Conservation (phyloP, 2,329 filamentous ascomycete genomes). For the Tympanopsis confertula region DNA sequence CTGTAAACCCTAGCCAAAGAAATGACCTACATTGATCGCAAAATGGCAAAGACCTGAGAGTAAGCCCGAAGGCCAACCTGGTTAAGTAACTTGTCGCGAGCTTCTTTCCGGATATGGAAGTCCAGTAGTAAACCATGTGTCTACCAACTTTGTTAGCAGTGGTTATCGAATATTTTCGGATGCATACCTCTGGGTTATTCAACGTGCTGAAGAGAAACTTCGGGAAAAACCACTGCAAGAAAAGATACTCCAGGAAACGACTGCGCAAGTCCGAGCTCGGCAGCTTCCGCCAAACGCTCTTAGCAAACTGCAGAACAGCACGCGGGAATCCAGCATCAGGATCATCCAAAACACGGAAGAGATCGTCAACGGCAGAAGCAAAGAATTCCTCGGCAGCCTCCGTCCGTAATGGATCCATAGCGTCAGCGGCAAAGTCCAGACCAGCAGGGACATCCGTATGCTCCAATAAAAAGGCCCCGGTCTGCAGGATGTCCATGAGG, state of each 20-base stretch:
- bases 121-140: constrained; percentile 33
- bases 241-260: constrained; percentile 43
- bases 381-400: constrained; percentile 49
- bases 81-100: constrained; percentile 40
- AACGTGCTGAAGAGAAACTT: constrained; percentile 44
- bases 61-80: constrained; percentile 45
- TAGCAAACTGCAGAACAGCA: constrained; percentile 40
- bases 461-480: constrained; percentile 49
- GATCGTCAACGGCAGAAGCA: constrained; percentile 37
- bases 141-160: constrained; percentile 5
- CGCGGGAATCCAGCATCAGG: constrained; percentile 40
- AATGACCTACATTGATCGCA: constrained; percentile 41
- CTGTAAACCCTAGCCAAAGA: background rate
- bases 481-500: constrained; percentile 47
- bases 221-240: constrained; percentile 50
- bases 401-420: constrained; percentile 31
- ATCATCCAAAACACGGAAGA: constrained; percentile 47
- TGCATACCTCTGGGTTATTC: constrained; percentile 45
- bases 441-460: constrained; percentile 35
- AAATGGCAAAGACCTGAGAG: constrained; percentile 42
- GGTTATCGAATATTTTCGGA: too few species aligned
- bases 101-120: constrained; percentile 50
- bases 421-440: constrained; percentile 28
- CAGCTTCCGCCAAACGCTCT: constrained; percentile 40
- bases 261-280: constrained; percentile 35